These are phyloP conservation scores for Ceratocystis ficicola DNA, from an alignment of 2,329 filamentous ascomycete species.

Conservation along the genomic window DNA sequence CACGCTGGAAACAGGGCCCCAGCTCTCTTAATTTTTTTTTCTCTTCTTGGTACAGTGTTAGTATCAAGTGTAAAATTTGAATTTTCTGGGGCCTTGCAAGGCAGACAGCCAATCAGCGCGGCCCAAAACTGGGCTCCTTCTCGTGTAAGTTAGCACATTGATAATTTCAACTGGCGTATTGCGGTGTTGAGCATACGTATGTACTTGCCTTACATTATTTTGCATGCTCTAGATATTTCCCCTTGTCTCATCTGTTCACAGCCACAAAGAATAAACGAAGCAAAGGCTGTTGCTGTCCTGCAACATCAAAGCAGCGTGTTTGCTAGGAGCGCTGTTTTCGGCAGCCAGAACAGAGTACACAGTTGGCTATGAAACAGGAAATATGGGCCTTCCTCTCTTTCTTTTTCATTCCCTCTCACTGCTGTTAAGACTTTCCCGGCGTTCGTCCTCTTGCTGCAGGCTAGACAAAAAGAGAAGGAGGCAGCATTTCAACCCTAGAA, in stretches of 20 bases:
- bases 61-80: not conserved
- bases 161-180: not conserved
- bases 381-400: not conserved
- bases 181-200: not conserved
- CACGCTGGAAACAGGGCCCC: not conserved
- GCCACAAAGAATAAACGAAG: not conserved
- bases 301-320: not conserved
- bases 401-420: too few relatives aligned
- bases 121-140: not conserved
- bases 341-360: not conserved
- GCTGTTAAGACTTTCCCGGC: too few relatives aligned
- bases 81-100: not conserved
- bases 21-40: not conserved
- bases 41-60: not conserved
- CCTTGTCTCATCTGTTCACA: slow-evolving; percentile 10
- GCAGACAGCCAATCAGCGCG: not conserved
- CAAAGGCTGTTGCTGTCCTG: not conserved
- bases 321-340: not conserved
- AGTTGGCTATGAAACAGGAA: not conserved
- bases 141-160: not conserved
- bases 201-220: not conserved
- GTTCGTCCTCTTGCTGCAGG: too few relatives aligned
- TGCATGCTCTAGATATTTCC: not conserved
- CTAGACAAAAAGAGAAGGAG: too few relatives aligned
- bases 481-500: too few relatives aligned